A percentile compares a stretch with the other conserved stretches of the same genome.
These are phyloP conservation scores for Apostasia ramifera DNA, from an alignment of 106 monocot genomes.

Conservation along the genomic window DNA sequence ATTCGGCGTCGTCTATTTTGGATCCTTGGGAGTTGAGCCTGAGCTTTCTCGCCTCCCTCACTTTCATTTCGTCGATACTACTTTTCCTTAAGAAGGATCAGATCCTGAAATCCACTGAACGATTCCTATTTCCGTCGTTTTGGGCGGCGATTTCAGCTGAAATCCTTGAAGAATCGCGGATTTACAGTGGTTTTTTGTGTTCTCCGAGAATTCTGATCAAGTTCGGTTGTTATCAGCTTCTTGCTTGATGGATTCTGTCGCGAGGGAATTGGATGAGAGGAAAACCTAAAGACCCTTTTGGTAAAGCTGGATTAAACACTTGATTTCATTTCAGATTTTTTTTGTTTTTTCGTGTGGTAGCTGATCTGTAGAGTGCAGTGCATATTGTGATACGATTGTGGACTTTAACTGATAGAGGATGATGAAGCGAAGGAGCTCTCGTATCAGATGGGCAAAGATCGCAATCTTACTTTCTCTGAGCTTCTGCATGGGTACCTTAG, in stretches of 20 bases:
- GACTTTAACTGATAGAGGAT: conserved; percentile 4
- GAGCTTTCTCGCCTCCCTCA: too few species aligned
- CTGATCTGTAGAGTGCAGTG: background rate
- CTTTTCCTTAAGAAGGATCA: too few species aligned
- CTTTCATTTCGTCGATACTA: too few species aligned
- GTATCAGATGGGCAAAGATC: conserved; percentile 21
- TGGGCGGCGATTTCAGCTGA: background rate
- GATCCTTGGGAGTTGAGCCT: too few species aligned
- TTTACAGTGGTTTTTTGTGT: background rate
- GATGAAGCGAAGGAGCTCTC: conserved; percentile 60
- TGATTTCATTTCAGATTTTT: background rate
- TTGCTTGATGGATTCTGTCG: background rate
- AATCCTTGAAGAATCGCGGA: background rate
- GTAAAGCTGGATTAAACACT: background rate
- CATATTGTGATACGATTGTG: background rate
- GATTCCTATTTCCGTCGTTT: background rate
- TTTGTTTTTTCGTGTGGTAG: background rate
- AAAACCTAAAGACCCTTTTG: background rate
- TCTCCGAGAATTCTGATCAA: background rate
- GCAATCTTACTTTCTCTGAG: conserved; percentile 23
- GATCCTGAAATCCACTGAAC: too few species aligned
- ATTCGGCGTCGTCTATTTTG: too few species aligned
- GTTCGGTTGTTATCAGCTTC: background rate
- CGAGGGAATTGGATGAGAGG: background rate
- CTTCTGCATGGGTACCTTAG: conserved; percentile 36